These are phyloP conservation scores for Fraxinus sp. DNA, from an alignment of 305 asterid genomes.

Conservation along the genomic window DNA sequence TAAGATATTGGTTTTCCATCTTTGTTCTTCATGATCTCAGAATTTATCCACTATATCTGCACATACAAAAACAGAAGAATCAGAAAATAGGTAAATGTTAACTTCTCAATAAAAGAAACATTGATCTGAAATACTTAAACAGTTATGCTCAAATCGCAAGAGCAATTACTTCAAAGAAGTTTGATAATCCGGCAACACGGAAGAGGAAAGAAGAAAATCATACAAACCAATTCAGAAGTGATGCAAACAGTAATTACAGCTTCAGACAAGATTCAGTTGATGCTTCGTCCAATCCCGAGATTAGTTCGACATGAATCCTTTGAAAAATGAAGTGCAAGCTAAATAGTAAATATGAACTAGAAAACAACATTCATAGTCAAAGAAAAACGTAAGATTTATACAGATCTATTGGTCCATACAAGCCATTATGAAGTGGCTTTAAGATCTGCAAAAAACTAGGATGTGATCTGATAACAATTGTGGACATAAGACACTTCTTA, in stretches of 20 bases:
- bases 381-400: neutral
- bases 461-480: slow-evolving; percentile 28
- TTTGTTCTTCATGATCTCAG: slow-evolving; percentile 57
- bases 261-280: neutral
- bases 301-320: neutral
- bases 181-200: neutral
- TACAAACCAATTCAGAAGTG: slow-evolving; percentile 19
- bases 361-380: neutral
- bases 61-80: neutral
- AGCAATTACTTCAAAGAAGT: neutral
- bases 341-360: slow-evolving; percentile 4
- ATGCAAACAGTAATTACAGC: slow-evolving; percentile 14
- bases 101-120: slow-evolving; percentile 17
- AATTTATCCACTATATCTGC: slow-evolving; percentile 40
- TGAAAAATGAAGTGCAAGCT: slow-evolving; percentile 5
- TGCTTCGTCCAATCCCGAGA: neutral
- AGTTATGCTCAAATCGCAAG: neutral
- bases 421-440: slow-evolving; percentile 26
- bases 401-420: slow-evolving; percentile 39
- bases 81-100: neutral
- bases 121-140: neutral
- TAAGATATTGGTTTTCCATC: slow-evolving; percentile 53
- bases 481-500: slow-evolving; percentile 15
- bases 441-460: slow-evolving; percentile 30
- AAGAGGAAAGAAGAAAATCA: neutral